Evolutionary conservation across 352 stramenopile species (phyloP), one percentile per base, ranked within the genome.

Genomic region (Phytophthora pisi): DNA sequence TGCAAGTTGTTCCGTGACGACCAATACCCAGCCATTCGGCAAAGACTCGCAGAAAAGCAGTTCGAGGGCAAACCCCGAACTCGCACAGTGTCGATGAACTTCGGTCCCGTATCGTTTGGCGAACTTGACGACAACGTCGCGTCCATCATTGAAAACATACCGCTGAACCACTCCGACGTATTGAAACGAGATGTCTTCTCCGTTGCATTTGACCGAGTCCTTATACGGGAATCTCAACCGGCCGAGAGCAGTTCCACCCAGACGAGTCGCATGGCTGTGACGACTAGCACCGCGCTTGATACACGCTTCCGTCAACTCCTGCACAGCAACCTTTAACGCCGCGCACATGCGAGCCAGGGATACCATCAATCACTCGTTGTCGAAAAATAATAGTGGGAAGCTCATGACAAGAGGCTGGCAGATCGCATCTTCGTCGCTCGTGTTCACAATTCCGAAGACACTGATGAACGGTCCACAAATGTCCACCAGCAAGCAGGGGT

Each of bases 151-250:
- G 60, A 74, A 74, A 36, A 68, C 47, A 5, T 50, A 65, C 26
- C 51, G 62, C 36, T 64, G 57, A 24, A 74, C 10, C 49, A 61
- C 54, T 58, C 63, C 46, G 5, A 71, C 46, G 56, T 74, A 74
- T 31, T 67, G 34, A 52, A 77, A 46, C 43, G 55, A 52, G 42
- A 55, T 51, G 23, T 7, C 2, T 23, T 13, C 51, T 24, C 60
- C 65, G 26, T 67, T 67, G 24, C 52, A 11, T 50, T 71, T 26
- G 7, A 66, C 24, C 16, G 59, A 61, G 55, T 66, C 64, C 64
- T 75, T 75, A 46, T 75, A 63, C 34, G 61, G 64, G 54, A 69
- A 72, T 56, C 57, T 43, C 57, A 59, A 61, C 57, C 61, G 67
- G 55, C 64, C 23, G 49, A 64, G 38, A 65, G 26, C 30, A 60